Conservation (phyloP, 306 rosid species). For the Rosa multiflora region DNA sequence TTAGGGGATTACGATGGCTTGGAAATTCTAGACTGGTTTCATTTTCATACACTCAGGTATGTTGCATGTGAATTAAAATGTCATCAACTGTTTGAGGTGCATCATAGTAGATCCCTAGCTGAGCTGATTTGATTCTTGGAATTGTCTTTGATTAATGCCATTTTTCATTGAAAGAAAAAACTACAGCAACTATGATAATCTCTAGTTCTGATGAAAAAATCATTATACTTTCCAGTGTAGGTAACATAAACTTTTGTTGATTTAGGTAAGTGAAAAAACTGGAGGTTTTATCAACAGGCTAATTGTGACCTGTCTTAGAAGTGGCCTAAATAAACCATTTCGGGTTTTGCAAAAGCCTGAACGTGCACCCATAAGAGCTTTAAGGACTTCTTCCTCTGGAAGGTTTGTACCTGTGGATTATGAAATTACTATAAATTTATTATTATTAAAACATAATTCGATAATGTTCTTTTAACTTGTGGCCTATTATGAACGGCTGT, state of each 20-base stretch:
- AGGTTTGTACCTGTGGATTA: constrained; percentile 40
- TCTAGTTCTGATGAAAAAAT: background rate
- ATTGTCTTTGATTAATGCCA: background rate
- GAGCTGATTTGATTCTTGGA: background rate
- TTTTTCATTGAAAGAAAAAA: constrained; percentile 6
- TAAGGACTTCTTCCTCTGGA: constrained; percentile 97
- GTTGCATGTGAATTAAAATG: constrained; percentile 20
- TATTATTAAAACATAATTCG: background rate
- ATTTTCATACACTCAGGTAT: constrained; percentile 90
- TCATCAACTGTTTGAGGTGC: constrained; percentile 18
- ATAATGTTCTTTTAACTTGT: background rate
- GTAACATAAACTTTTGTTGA: constrained; percentile 30
- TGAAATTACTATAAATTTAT: background rate
- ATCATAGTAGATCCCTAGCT: constrained; percentile 9
- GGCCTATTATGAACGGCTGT: background rate
- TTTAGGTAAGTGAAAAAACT: constrained; percentile 84
- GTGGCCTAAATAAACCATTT: constrained; percentile 87
- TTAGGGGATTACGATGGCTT: constrained; percentile 97
- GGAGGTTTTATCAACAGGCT: constrained; percentile 91
- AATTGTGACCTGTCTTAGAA: constrained; percentile 87
- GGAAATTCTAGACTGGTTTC: constrained; percentile 99
- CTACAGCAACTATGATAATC: background rate
- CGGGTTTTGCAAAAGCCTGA: constrained; percentile 98
- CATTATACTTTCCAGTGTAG: constrained; percentile 7
- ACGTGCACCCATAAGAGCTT: constrained; percentile 93